Evolutionary conservation across 1,139 yeast species (phyloP).

Genomic region (Entelexis paramagnoliae): DNA sequence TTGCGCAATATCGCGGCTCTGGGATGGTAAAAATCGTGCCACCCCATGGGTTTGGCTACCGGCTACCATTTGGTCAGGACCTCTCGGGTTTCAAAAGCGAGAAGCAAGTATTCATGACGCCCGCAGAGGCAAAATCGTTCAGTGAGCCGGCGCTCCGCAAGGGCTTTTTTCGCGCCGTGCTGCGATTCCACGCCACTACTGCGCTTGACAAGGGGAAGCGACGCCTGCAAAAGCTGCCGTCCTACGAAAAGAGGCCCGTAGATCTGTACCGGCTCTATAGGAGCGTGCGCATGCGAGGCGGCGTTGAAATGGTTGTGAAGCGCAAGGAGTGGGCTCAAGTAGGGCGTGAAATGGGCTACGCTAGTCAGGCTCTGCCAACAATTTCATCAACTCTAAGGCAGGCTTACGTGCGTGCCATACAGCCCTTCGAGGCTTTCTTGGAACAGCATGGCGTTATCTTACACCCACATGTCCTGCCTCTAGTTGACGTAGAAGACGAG

Average conservation of each 20-base stretch:
- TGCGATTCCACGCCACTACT: conserved; percentile 12
- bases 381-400: conserved; percentile 57
- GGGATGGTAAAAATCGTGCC: conserved; percentile 10
- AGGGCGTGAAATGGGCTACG: conserved; percentile 68
- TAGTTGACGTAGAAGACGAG: conserved; percentile 16
- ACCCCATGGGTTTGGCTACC: background rate
- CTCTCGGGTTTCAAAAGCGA: conserved; percentile 6
- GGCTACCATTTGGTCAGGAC: conserved; percentile 15
- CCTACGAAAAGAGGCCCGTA: conserved; percentile 33
- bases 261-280: conserved; percentile 33
- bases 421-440: conserved; percentile 32
- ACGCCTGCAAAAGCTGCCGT: conserved; percentile 26
- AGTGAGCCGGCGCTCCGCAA: conserved; percentile 6
- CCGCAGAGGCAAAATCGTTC: background rate
- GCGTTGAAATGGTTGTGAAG: conserved; percentile 35
- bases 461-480: conserved; percentile 24
- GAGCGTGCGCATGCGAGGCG: conserved; percentile 34
- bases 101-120: conserved; percentile 23
- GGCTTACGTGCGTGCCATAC: conserved; percentile 35
- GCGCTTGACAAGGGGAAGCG: background rate
- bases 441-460: conserved; percentile 24
- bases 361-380: conserved; percentile 60
- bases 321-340: conserved; percentile 37
- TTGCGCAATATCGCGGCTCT: background rate
- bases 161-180: conserved; percentile 17